Evolutionary conservation across 2,329 filamentous ascomycete species (phyloP).

Genomic region (Trichoderma aggressivum): DNA sequence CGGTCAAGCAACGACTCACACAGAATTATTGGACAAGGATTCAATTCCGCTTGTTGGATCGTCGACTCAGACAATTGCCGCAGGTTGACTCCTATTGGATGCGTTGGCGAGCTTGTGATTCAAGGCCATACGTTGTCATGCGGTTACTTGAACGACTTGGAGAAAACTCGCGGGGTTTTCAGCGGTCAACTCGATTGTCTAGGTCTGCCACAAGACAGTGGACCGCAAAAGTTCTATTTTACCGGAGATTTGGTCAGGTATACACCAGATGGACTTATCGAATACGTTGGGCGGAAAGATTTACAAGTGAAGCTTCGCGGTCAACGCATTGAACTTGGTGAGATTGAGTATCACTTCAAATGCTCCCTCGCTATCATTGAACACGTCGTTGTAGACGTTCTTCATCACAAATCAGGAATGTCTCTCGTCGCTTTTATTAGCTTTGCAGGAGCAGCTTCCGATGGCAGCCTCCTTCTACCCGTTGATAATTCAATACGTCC

Average conservation of each 20-base stretch:
- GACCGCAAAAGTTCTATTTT: slow-evolving; percentile 17
- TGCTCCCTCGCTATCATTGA: background rate
- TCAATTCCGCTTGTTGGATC: slow-evolving; percentile 23
- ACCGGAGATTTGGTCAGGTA: slow-evolving; percentile 12
- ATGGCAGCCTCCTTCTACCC: background rate
- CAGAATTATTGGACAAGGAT: slow-evolving; percentile 9
- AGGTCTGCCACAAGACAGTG: background rate
- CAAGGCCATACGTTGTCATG: slow-evolving; percentile 44
- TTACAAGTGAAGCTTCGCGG: slow-evolving; percentile 14
- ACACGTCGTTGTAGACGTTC: slow-evolving; percentile 11
- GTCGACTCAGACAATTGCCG: slow-evolving; percentile 23
- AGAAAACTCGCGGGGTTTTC: slow-evolving; percentile 45
- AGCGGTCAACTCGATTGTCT: slow-evolving; percentile 35
- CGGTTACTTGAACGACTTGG: slow-evolving; percentile 44
- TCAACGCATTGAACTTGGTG: slow-evolving; percentile 14
- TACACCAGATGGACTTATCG: slow-evolving; percentile 2
- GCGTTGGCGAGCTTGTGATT: slow-evolving; percentile 33
- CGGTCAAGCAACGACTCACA: background rate
- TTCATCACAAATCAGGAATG: background rate
- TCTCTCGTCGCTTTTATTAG: slow-evolving; percentile 10
- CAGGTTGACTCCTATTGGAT: slow-evolving; percentile 24
- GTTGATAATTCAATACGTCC: background rate
- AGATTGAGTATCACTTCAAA: slow-evolving; percentile 14
- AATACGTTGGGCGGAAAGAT: slow-evolving; percentile 13
- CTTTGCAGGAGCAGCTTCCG: background rate